Evolutionary conservation across 164 flowering plant genomes (phyloP).

Genomic region (Magnolia kwangsiensis): DNA sequence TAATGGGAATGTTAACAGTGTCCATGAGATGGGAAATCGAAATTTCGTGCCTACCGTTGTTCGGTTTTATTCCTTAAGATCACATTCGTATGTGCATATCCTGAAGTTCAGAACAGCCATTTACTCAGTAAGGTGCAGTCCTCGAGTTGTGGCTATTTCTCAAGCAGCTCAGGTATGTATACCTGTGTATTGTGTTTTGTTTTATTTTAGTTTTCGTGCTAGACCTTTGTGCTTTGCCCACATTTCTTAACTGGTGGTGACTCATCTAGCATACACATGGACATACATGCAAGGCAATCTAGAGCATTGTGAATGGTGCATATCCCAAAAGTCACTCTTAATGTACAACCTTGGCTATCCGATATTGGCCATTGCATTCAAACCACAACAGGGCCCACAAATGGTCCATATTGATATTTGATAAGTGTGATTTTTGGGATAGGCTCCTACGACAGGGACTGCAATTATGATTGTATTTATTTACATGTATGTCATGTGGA

Average conservation of each 20-base stretch:
- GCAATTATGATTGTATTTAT: neutral
- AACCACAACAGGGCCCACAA: neutral
- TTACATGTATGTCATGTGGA: neutral
- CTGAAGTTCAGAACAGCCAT: conserved; percentile 66
- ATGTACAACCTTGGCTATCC: neutral
- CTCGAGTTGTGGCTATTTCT: conserved; percentile 64
- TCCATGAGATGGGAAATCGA: conserved; percentile 36
- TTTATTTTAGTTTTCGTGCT: too few relatives aligned
- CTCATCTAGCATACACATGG: neutral
- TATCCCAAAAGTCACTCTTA: neutral
- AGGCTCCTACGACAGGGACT: neutral
- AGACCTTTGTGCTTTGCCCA: neutral
- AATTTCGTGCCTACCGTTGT: conserved; percentile 45
- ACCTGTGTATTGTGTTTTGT: neutral
- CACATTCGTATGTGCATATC: conserved; percentile 63
- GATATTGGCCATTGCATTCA: neutral
- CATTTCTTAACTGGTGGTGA: neutral
- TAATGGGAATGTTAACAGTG: conserved; percentile 30
- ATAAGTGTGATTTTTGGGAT: neutral
- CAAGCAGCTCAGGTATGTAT: conserved; percentile 68
- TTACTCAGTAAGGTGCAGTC: conserved; percentile 71
- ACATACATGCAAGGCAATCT: too few relatives aligned
- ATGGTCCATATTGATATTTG: neutral
- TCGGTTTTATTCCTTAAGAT: conserved; percentile 64
- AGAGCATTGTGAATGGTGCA: neutral